Base-by-base conservation (phyloP, 2,329 filamentous ascomycete species). In the Sclerotinia borealis region DNA sequence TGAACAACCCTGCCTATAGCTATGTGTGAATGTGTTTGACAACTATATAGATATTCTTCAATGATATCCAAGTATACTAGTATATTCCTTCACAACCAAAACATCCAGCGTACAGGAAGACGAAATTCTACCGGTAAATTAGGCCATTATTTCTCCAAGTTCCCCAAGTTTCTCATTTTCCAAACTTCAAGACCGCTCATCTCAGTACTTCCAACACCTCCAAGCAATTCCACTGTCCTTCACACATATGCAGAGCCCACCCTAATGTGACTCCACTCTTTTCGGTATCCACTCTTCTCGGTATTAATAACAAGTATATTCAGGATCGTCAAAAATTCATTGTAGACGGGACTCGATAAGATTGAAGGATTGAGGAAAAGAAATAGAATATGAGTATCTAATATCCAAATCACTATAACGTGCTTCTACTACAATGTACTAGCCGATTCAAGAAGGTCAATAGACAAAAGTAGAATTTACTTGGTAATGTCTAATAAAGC, bases 41-140 rank as follows among this genome's bases (percentile, higher is more conserved):
- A 1, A 7, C 4, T 25, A 19, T 19, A 43, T 6, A 19, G 29
- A 10, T 25, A 25, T 4, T 19, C 8, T 25, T 6, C 4, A 56
- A 2, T 10, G 4, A 9, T 3, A 2, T 37, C 17, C 22, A 19
- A 3, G 6, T 1, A n/a, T 22, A 13, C 11, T 1, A 4, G n/a
- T n/a, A 43, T 41, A 11, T n/a, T 8, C 11, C 9, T 22, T 8
- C 25, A 25, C 6, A 6, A 1, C 19, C 8, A 10, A 3, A 22
- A 15, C 11, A 19, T 6, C n/a, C 2, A 19, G 19, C 15, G 45
- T 4, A 56, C 13, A 39, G 9, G 7, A 34, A 45, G 27, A 25
- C 3, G 4, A 34, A 10, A 11, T 0, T 34, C 4, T 17, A 10
- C n/a, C 29, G 48, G 2, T 2, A 22, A 34, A n/a, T n/a, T 3